Evolutionary conservation across 352 stramenopile genomes (phyloP).

Genomic region (Aphanomyces cochlioides): DNA sequence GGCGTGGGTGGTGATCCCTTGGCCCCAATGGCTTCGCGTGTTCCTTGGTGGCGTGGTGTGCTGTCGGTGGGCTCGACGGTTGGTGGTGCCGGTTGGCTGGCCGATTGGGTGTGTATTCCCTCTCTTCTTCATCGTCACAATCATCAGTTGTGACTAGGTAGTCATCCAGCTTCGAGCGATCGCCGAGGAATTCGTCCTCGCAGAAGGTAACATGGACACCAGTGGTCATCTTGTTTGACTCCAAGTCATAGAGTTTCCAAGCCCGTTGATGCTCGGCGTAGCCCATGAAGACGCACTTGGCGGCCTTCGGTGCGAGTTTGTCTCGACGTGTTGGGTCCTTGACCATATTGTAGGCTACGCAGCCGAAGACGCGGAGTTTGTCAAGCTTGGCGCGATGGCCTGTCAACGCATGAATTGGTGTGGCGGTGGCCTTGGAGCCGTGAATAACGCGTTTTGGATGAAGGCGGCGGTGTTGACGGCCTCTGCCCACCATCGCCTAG

Average conservation of each 20-base stretch:
- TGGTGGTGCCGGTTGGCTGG: background rate
- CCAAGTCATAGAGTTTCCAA: conserved; percentile 28
- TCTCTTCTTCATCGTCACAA: conserved; percentile 16
- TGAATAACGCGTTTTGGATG: background rate
- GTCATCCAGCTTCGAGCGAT: conserved; percentile 1
- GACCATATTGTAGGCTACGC: conserved; percentile 35
- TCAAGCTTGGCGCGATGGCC: conserved; percentile 26
- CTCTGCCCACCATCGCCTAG: too few relatives aligned
- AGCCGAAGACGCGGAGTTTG: conserved; percentile 36
- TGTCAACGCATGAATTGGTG: conserved; percentile 34
- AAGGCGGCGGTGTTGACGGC: too few relatives aligned
- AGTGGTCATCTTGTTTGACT: conserved; percentile 21
- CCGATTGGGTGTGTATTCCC: background rate
- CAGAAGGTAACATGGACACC: conserved; percentile 13
- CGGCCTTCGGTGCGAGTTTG: conserved; percentile 35
- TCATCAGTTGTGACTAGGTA: conserved; percentile 10
- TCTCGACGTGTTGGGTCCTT: conserved; percentile 28
- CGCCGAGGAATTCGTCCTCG: conserved; percentile 14
- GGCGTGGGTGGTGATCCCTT: background rate
- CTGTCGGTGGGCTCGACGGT: background rate
- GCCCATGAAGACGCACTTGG: conserved; percentile 33
- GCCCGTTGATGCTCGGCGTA: conserved; percentile 32
- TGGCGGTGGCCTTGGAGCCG: background rate
- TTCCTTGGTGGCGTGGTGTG: background rate
- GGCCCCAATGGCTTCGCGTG: background rate